phyloP scores from a whole-genome alignment of 1,284 basidiomycete genomes.

The Lentinula novae-zelandiae region DNA sequence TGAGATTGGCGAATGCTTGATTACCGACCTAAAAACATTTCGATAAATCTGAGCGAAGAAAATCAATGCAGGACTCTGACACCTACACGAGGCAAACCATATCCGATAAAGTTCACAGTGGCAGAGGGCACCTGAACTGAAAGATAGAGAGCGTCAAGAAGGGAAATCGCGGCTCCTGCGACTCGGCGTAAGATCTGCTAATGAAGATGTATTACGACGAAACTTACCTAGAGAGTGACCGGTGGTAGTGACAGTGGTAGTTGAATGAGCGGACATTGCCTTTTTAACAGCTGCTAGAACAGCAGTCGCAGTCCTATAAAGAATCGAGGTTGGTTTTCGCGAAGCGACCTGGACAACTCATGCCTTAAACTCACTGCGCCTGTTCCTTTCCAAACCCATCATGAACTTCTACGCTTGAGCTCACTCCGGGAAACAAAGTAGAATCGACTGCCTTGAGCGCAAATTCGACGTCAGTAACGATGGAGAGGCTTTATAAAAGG shows the following conservation, averaged over 20 bases:
- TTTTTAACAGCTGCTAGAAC: slow-evolving; percentile 47
- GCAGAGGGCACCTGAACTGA: slow-evolving; percentile 27
- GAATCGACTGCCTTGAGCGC: slow-evolving; percentile 35
- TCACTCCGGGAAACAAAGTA: slow-evolving; percentile 55
- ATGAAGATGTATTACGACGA: neutral
- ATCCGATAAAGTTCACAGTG: slow-evolving; percentile 34
- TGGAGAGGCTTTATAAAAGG: slow-evolving; percentile 32
- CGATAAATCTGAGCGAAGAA: neutral
- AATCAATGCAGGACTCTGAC: neutral
- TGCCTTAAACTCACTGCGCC: slow-evolving; percentile 34
- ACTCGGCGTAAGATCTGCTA: no score
- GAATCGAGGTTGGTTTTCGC: no score
- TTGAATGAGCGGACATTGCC: slow-evolving; percentile 34
- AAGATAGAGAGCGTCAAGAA: slow-evolving; percentile 38
- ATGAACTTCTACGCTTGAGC: slow-evolving; percentile 47
- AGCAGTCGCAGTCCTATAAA: slow-evolving; percentile 20
- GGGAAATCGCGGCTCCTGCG: slow-evolving; percentile 46
- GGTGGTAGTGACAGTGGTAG: slow-evolving; percentile 42
- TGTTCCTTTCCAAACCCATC: slow-evolving; percentile 54
- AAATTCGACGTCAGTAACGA: slow-evolving; percentile 53
- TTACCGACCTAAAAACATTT: slow-evolving; percentile 46
- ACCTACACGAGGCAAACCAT: slow-evolving; percentile 55
- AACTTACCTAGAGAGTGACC: slow-evolving; percentile 52
- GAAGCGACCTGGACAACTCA: neutral
- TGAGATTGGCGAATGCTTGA: slow-evolving; percentile 52